Evolutionary conservation across 2,329 filamentous ascomycete genomes (phyloP), one percentile per base, ranked within the genome.

Genomic region (Rugonectria rugulosa): DNA sequence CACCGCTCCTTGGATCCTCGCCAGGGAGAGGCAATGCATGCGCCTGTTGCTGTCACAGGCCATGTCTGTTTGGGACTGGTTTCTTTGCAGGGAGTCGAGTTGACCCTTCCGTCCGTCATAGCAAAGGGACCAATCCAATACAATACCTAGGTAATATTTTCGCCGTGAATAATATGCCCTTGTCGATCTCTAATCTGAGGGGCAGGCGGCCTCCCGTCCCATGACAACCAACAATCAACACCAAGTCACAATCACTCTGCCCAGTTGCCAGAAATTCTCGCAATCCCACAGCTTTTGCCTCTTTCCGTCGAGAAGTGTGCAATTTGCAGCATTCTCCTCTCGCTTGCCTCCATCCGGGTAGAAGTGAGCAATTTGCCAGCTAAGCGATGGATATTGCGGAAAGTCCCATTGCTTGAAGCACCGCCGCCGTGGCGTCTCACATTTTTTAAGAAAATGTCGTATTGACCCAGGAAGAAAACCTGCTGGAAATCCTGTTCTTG

Each of bases 141-240:
- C n/a, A n/a, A n/a, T n/a, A n/a, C n/a, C n/a, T n/a, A n/a, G n/a
- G n/a, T n/a, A n/a, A n/a, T 40, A 31, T n/a, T 36, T 26, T 19
- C 17, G 11, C 6, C 34, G 31, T 26, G 37, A 17, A 46, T 20
- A 52, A 5, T n/a, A 10, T n/a, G 19, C 17, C 44, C 31, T 10
- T 48, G 44, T 17, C 31, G 37, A 48, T 48, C 23, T 37, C 14
- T 43, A 24, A 44, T 29, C 27, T 34, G 27, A 15, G n/a, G 36
- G 42, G 42, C 26, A 43, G 48, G 53, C 53, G 53, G 53, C 53
- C 53, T 56, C 53, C 53, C 47, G 40, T 50, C 53, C 29, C 37
- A 52, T 32, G 31, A 40, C 20, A n/a, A 19, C 37, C 29, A 26
- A 21, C 23, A 15, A 14, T 11, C 14, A 43, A 9, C n/a, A 15